phyloP scores from a whole-genome alignment of 176 grass and related monocot species.

The Cymbopogon citratus region DNA sequence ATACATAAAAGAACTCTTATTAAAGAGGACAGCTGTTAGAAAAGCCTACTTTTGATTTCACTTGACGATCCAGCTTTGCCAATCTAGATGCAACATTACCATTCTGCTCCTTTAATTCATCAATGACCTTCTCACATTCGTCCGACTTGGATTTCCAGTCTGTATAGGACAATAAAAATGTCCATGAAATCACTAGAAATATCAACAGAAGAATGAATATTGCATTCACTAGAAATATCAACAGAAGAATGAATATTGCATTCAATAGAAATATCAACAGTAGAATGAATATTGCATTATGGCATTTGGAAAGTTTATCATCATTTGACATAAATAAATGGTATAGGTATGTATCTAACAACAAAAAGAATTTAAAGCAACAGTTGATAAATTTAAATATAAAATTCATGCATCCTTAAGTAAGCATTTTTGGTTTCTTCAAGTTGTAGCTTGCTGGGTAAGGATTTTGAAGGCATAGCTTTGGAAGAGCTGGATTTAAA shows the following conservation, averaged over 20 bases:
- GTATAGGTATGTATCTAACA: neutral
- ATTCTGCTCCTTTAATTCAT: slow-evolving; percentile 82
- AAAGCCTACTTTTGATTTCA: slow-evolving; percentile 72
- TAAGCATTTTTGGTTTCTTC: slow-evolving; percentile 1
- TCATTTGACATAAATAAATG: neutral
- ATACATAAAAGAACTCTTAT: neutral
- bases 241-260: neutral
- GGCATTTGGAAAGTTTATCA: neutral
- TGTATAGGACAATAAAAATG: slow-evolving; percentile 25
- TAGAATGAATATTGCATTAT: neutral
- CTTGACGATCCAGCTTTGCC: slow-evolving; percentile 68
- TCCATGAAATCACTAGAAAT: slow-evolving; percentile 24
- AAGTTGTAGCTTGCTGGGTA: neutral
- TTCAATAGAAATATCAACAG: slow-evolving; percentile 11
- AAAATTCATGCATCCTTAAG: neutral
- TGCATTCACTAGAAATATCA: slow-evolving; percentile 11
- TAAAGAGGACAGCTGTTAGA: slow-evolving; percentile 5
- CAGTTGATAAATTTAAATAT: neutral
- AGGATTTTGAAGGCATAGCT: neutral
- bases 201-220: slow-evolving; percentile 9
- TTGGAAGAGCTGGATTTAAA: neutral
- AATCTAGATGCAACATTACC: slow-evolving; percentile 48
- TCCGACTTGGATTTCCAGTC: slow-evolving; percentile 96
- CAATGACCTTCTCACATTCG: slow-evolving; percentile 73
- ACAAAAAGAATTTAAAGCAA: neutral